Evolutionary conservation across 139 green algal species (phyloP), one percentile per base, ranked within the genome.

Genomic region (Coelastrella sp.): DNA sequence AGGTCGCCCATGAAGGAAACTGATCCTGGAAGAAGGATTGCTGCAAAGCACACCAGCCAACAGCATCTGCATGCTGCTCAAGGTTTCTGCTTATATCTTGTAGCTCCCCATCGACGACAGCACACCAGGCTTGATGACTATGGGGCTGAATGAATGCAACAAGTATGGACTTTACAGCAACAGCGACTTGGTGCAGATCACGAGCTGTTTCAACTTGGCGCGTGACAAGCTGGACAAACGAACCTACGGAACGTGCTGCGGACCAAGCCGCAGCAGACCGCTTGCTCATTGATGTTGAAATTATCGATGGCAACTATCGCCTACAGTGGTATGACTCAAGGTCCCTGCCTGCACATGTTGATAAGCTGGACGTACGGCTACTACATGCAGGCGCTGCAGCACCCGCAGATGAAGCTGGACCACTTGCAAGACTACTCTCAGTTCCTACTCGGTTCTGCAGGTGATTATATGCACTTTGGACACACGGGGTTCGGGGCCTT

Each of bases 1-100:
- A 41, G 34, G 75, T 71, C 5, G 75, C 75, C 75, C 75, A 82
- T 51, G 51, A 27, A 17, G 4, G 5, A 27, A 50, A 82, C 75
- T 82, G 75, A 40, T 82, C 75, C 2, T 69, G 13, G 6, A 43
- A 82, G 53, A 82, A 82, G 75, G 21, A 53, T 21, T 25, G 35
- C 34, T 69, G 75, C 35, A 82, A 0, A 5, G 13, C 34, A 35
- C 21, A 34, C 75, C 51, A 82, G 21, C 75, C 75, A 27, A 82
- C 34, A 37, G 25, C 53, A n/a, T 53, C 34, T 25, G 75, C 75
- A 69, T 82, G 75, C 75, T 41, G 53, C 75, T 38, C 23, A 5
- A 82, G 75, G 6, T 30, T 32, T 37, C 43, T 32, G n/a, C 34
- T 40, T 21, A 79, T 5, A 32, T 25, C 50, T 40, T n/a, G 21